These are phyloP conservation scores for Starmera quercuum DNA, from an alignment of 805 yeast species.

Conservation along the genomic window DNA sequence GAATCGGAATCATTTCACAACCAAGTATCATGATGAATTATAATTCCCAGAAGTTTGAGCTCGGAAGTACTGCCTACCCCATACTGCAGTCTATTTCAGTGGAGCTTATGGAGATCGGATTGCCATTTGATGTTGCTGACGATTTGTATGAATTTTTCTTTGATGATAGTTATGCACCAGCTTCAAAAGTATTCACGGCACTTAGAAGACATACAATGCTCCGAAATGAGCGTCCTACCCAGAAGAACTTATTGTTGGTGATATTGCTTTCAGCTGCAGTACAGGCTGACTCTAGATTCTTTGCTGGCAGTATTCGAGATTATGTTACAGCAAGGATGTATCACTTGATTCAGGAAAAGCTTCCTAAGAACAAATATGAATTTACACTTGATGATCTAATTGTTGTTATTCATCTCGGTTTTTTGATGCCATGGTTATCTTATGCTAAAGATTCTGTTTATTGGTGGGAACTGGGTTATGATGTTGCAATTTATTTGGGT, in stretches of 20 bases:
- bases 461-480: slow-evolving; percentile 18
- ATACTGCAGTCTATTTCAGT: slow-evolving; percentile 4
- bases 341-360: slow-evolving; percentile 9
- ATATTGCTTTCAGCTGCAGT: slow-evolving; percentile 12
- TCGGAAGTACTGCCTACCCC: slow-evolving; percentile 9
- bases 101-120: slow-evolving; percentile 9
- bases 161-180: slow-evolving; percentile 9
- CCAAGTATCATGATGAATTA: background rate
- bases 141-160: slow-evolving; percentile 15
- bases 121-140: slow-evolving; percentile 15
- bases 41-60: background rate
- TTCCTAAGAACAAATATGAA: slow-evolving; percentile 4
- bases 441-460: slow-evolving; percentile 16
- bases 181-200: slow-evolving; percentile 15
- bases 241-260: slow-evolving; percentile 11
- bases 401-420: slow-evolving; percentile 13
- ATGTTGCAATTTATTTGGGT: slow-evolving; percentile 3
- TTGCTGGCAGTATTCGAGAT: slow-evolving; percentile 16
- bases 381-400: slow-evolving; percentile 16
- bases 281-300: slow-evolving; percentile 15
- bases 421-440: slow-evolving; percentile 18
- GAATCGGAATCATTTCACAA: background rate
- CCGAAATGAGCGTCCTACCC: slow-evolving; percentile 8
- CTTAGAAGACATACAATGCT: slow-evolving; percentile 14
- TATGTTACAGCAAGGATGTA: slow-evolving; percentile 11